Evolutionary conservation across 306 rosid species (phyloP).

Genomic region (Oxytropis ochrocephala): DNA sequence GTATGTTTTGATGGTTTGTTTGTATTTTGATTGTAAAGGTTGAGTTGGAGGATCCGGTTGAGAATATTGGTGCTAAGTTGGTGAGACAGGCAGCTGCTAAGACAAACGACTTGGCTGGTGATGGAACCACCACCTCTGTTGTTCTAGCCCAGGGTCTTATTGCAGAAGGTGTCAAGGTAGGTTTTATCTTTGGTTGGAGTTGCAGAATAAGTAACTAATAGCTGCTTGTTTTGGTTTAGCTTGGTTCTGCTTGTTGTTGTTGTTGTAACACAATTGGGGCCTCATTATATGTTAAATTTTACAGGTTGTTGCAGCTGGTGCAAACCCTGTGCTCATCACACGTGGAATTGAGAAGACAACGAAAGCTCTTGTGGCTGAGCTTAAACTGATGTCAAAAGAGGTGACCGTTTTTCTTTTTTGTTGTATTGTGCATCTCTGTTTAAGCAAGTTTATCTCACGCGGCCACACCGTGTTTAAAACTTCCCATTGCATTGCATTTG

Average conservation of each 20-base stretch:
- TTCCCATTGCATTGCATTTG: neutral
- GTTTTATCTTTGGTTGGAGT: constrained; percentile 10
- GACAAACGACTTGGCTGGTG: constrained; percentile 99
- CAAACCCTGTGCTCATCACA: constrained; percentile 94
- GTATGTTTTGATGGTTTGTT: neutral
- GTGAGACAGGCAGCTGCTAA: constrained; percentile 99
- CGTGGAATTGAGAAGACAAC: constrained; percentile 97
- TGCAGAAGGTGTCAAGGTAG: constrained; percentile 99
- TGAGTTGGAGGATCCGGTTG: constrained; percentile 98
- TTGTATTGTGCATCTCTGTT: neutral
- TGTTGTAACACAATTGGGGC: neutral
- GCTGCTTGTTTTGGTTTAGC: neutral
- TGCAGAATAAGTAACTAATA: neutral
- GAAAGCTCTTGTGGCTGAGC: constrained; percentile 74
- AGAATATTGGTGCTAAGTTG: constrained; percentile 97
- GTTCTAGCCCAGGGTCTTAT: constrained; percentile 98
- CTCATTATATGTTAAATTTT: neutral
- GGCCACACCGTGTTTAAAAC: neutral
- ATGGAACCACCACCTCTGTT: constrained; percentile 97
- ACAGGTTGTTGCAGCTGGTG: constrained; percentile 98
- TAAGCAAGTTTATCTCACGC: neutral
- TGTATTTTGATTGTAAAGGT: constrained; percentile 40
- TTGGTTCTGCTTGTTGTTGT: neutral
- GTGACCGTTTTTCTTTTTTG: constrained; percentile 26
- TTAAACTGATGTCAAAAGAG: constrained; percentile 82